Conservation (phyloP, 2,329 filamentous ascomycete species). For the Aspergillus pseudoglaucus region DNA sequence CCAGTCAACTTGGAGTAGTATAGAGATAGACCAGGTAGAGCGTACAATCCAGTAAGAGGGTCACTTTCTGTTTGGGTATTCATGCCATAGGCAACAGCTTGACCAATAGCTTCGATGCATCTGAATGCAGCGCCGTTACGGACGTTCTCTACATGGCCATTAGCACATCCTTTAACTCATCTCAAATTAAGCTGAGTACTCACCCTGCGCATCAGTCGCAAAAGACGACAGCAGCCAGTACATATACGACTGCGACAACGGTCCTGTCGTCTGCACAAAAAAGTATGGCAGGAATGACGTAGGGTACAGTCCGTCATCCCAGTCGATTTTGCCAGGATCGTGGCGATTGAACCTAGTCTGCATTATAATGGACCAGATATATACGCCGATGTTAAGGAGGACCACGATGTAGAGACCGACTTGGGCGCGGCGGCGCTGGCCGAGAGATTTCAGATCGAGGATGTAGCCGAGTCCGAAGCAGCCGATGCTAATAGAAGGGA, state of each 20-base stretch:
- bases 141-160: constrained; percentile 27
- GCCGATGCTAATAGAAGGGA: constrained; percentile 27
- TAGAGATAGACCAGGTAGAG: too few species aligned
- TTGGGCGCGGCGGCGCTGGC: constrained; percentile 42
- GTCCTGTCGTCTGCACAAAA: constrained; percentile 42
- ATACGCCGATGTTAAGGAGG: constrained; percentile 43
- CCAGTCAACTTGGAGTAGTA: too few species aligned
- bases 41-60: constrained; percentile 36
- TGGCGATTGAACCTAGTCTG: constrained; percentile 35
- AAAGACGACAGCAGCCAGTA: constrained; percentile 42
- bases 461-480: constrained; percentile 46
- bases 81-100: constrained; percentile 38
- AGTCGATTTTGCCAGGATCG: constrained; percentile 42
- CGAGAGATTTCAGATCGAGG: constrained; percentile 35
- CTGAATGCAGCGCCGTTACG: constrained; percentile 38
- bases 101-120: constrained; percentile 37
- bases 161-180: neutral
- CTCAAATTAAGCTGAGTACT: constrained; percentile 3
- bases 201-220: constrained; percentile 36
- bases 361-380: constrained; percentile 47
- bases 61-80: constrained; percentile 35
- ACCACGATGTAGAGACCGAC: constrained; percentile 41
- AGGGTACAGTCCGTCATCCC: constrained; percentile 40
- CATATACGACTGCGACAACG: constrained; percentile 41
- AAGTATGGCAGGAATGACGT: constrained; percentile 44